These are phyloP conservation scores for Metarhizium album DNA, from an alignment of 2,329 filamentous ascomycete species.

Conservation along the genomic window DNA sequence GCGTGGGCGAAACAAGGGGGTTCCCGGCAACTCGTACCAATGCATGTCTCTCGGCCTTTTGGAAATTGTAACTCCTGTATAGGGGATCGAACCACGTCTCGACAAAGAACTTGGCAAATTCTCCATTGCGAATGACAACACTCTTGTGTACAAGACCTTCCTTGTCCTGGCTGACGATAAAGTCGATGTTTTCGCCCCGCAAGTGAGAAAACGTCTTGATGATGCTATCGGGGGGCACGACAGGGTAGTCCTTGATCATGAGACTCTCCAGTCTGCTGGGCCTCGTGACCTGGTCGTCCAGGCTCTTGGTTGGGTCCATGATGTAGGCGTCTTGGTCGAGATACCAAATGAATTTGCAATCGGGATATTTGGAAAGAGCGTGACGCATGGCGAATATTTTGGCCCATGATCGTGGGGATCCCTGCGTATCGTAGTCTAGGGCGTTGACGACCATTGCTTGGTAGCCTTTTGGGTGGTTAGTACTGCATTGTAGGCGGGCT, in stretches of 20 bases:
- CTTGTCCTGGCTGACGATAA: constrained; percentile 76
- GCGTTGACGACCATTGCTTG: constrained; percentile 68
- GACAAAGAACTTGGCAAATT: constrained; percentile 86
- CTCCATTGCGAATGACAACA: constrained; percentile 70
- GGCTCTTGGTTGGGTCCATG: constrained; percentile 64
- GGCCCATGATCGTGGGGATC: constrained; percentile 55
- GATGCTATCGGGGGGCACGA: constrained; percentile 92
- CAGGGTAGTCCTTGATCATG: constrained; percentile 76
- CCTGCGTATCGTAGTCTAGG: constrained; percentile 62
- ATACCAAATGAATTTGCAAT: constrained; percentile 75
- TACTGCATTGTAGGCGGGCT: background rate
- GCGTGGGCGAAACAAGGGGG: too few species aligned
- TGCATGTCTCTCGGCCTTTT: constrained; percentile 86
- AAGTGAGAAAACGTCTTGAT: constrained; percentile 87
- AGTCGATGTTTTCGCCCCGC: constrained; percentile 64
- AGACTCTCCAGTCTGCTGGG: constrained; percentile 55
- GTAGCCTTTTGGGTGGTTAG: constrained; percentile 51
- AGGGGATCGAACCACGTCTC: constrained; percentile 95
- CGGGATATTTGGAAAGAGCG: constrained; percentile 69
- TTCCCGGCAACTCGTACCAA: constrained; percentile 55
- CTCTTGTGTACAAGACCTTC: constrained; percentile 68
- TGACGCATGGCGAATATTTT: constrained; percentile 80
- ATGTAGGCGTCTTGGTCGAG: constrained; percentile 79
- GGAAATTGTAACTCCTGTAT: constrained; percentile 90
- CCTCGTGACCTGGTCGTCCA: constrained; percentile 63